phyloP scores from a whole-genome alignment of 2,329 filamentous ascomycete genomes.

The Cryphonectria naterciae region DNA sequence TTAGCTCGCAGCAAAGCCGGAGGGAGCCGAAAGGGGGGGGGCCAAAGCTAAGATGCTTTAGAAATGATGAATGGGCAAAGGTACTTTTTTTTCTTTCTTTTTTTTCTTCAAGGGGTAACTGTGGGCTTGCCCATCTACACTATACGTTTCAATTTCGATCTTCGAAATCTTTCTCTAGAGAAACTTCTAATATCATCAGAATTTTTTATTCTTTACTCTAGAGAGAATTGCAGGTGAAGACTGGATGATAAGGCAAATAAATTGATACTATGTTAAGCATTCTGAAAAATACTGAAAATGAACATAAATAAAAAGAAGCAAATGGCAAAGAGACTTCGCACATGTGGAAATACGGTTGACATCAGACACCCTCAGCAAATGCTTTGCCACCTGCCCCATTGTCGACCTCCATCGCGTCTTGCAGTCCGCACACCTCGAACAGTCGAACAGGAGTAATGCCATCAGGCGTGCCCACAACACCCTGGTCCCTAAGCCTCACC shows the following conservation, averaged over 20 bases:
- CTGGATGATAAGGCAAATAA: background rate
- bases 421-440: slow-evolving; percentile 57
- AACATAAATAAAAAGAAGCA: background rate
- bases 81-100: no score
- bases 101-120: no score
- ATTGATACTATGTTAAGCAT: background rate
- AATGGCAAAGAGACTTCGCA: background rate
- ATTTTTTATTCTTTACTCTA: no score
- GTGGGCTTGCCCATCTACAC: no score
- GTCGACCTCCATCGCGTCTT: slow-evolving; percentile 55
- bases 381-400: slow-evolving; percentile 30
- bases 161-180: no score
- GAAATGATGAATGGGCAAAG: no score
- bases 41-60: no score
- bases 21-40: no score
- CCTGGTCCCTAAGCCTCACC: slow-evolving; percentile 43
- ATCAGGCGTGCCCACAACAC: slow-evolving; percentile 45
- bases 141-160: no score
- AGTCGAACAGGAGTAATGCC: slow-evolving; percentile 45
- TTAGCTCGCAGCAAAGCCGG: no score
- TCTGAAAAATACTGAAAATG: background rate
- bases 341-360: background rate
- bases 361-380: slow-evolving; percentile 25
- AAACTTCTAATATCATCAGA: no score
- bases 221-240: background rate